Base-by-base conservation (phyloP, 176 grass and related monocot genomes). In the Triticum turgidum region DNA sequence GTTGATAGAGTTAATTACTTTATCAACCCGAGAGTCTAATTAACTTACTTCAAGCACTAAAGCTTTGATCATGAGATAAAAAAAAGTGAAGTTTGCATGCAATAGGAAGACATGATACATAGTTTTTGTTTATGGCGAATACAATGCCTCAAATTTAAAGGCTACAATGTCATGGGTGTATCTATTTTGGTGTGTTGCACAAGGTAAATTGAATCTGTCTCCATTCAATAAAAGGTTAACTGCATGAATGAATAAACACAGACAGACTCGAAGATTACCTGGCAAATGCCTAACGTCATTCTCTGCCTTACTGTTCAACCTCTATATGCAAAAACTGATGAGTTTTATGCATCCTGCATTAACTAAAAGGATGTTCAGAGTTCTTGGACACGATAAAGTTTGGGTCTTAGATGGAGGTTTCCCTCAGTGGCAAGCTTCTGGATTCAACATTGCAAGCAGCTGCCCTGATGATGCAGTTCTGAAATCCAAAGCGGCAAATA, bases 361-460 rank as follows among this genome's bases (percentile, higher is more conserved):
- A 58, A 80, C 68, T 18, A 76, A 84, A 74, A 99, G 92, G 97
- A 96, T 91, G 83, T 96, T 99, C 84, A 88, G 82, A 91, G 85
- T 92, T 80, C 96, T 96, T 87, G 97, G 97, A 51, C 94, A 99
- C 69, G 84, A 87, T 68, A 79, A 96, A 51, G 89, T 99, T 80
- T 96, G 93, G 93, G 92, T 96, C 32, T 80, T 99, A 88, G 92
- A 99, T 79, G 94, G 94, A 87, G 97, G 90, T 81, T 94, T 99
- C 82, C 97, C 97, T 85, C 89, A 85, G 34, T 99, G 97, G 97
- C 80, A 12, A 73, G 80, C 62, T 90, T 89, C 94, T 83, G 95
- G 90, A 69, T 97, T 94, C 47, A 80, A 90, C 71, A 42, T 96
- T 32, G 86, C 82, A 84, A 86, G 82, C 45, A 73, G 47, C 38